Conservation (phyloP, 2,329 filamentous ascomycete species). For the Talaromyces piceae region DNA sequence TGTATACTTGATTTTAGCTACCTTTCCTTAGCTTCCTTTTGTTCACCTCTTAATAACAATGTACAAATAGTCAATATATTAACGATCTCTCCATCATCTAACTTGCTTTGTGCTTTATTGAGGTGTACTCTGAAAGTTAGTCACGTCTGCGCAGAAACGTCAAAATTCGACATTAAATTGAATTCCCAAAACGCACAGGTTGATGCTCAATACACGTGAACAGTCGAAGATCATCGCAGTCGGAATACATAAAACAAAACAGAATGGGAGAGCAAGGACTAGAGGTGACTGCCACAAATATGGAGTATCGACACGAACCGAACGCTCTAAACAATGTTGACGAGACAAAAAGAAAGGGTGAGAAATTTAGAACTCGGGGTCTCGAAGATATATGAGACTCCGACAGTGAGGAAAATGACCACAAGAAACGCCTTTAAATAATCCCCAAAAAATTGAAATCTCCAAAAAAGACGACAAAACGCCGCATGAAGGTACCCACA, state of each 20-base stretch:
- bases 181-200: background rate
- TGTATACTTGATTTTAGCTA: background rate
- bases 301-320: background rate
- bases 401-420: background rate
- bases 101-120: no score
- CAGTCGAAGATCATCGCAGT: background rate
- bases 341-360: background rate
- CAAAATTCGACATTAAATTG: background rate
- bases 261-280: background rate
- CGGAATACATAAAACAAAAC: no score
- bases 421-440: background rate
- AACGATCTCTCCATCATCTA: background rate
- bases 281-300: background rate
- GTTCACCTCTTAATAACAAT: constrained; percentile 3
- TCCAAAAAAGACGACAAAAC: background rate
- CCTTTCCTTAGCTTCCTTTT: background rate
- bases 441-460: background rate
- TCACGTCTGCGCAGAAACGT: background rate
- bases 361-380: no score
- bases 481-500: background rate
- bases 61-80: constrained; percentile 4
- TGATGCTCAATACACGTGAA: background rate
- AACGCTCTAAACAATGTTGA: background rate
- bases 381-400: background rate
- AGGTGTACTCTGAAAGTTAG: background rate